These are phyloP conservation scores for Kluyveromyces aestuarii DNA, from an alignment of 805 yeast species.

Conservation along the genomic window DNA sequence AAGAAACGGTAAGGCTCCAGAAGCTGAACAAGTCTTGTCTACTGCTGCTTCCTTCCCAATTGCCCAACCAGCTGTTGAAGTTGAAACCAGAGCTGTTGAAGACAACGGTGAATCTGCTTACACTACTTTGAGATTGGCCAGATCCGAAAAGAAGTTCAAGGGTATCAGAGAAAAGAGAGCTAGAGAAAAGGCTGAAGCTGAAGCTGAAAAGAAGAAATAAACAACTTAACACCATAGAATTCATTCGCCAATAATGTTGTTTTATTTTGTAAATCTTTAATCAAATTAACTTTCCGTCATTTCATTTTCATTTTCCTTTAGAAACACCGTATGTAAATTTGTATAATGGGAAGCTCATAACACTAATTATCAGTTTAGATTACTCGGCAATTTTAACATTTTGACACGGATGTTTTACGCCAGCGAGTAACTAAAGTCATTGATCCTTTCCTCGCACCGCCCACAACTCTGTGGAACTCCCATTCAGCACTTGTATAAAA, in stretches of 20 bases:
- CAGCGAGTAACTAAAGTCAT: no score
- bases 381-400: no score
- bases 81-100: constrained; percentile 82
- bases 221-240: constrained; percentile 8
- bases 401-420: no score
- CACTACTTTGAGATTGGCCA: constrained; percentile 93
- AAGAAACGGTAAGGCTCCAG: constrained; percentile 78
- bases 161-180: constrained; percentile 99
- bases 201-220: constrained; percentile 98
- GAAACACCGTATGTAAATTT: constrained; percentile 22
- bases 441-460: no score
- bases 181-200: constrained; percentile 95
- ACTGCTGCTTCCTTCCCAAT: constrained; percentile 85
- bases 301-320: constrained; percentile 10
- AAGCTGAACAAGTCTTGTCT: constrained; percentile 66
- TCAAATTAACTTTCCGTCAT: constrained; percentile 3
- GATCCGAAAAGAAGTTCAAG: constrained; percentile 85
- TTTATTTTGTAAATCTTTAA: constrained; percentile 4
- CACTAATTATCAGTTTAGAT: constrained; percentile 3
- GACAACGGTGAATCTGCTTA: constrained; percentile 70
- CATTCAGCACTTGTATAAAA: not conserved
- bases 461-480: not conserved
- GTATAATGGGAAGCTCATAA: constrained; percentile 28
- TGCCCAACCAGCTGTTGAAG: constrained; percentile 63
- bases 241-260: constrained; percentile 1